These are phyloP conservation scores for Apiotrichum porosum DNA, from an alignment of 1,284 basidiomycete species.

Conservation along the genomic window DNA sequence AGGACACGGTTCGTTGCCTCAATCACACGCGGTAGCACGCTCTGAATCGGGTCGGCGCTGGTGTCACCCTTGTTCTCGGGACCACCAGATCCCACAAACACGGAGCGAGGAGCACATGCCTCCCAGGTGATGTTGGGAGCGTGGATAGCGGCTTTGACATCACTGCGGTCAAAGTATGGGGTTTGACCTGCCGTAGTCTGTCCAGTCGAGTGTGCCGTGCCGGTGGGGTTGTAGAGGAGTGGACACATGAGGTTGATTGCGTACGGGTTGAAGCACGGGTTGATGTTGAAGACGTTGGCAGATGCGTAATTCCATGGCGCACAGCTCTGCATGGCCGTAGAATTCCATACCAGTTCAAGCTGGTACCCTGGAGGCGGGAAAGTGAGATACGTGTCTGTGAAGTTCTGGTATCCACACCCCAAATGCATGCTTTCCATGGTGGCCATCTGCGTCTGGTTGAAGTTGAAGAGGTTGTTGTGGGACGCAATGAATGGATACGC, in stretches of 20 bases:
- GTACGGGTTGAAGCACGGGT: conserved; percentile 72
- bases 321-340: no score
- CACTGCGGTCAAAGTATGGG: conserved; percentile 62
- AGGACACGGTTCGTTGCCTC: conserved; percentile 59
- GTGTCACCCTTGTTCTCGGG: conserved; percentile 53
- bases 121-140: conserved; percentile 62
- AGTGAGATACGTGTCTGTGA: conserved; percentile 57
- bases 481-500: conserved; percentile 38
- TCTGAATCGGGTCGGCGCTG: conserved; percentile 55
- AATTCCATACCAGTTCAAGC: conserved; percentile 14
- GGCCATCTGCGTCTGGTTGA: conserved; percentile 56
- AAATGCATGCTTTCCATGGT: conserved; percentile 56
- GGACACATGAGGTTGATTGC: conserved; percentile 49
- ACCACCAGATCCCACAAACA: conserved; percentile 53
- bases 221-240: no score
- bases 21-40: conserved; percentile 22
- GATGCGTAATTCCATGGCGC: conserved; percentile 62
- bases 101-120: conserved; percentile 60
- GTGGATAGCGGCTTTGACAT: conserved; percentile 68
- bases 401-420: conserved; percentile 62
- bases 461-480: conserved; percentile 19
- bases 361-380: conserved; percentile 59
- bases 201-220: no score
- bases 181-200: not conserved
- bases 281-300: conserved; percentile 57